Base-by-base conservation (phyloP, 2,329 filamentous ascomycete genomes). In the Teratosphaeria destructans region DNA sequence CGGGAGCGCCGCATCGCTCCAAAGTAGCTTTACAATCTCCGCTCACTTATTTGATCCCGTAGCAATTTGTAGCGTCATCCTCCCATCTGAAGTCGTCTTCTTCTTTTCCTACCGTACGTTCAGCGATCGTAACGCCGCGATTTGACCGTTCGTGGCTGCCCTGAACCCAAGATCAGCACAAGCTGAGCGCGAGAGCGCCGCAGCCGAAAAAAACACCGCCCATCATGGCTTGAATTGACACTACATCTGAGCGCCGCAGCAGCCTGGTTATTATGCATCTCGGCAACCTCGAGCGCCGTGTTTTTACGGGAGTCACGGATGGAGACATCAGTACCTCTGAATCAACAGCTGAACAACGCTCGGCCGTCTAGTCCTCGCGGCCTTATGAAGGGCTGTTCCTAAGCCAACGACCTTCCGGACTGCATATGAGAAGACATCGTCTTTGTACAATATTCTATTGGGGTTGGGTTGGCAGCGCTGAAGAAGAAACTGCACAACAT, bases 301-400 rank as follows among this genome's bases (percentile, higher is more conserved):
- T 55, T 58, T 53, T 52, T 59, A 49, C 56, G 26, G 16, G 56
- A 60, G 53, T 62, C 59, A 37, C 58, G 59, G 39, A 62, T 60
- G 14, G 56, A 59, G 5, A 55, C 34, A 52, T 62, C 53, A 49
- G 54, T 54, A 37, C 56, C 58, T 56, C n/a, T 7, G 29, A 34
- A 62, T 56, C 35, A 60, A 57, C 29, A 55, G 56, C 32, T 54
- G 61, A 53, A 58, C 56, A 52, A 56, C 52, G 52, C 59, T 59
- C 37, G 54, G 26, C 19, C 53, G 55, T 56, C 61, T 59, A 4
- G 34, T 37, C 54, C 56, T 62, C 26, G 58, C 62, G 32, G 62
- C 62, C 60, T 62, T 58, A 56, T 63, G 62, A 53, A 63, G 60
- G 19, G 62, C 43, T 47, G 62, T 62, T 32, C 62, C 60, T 32